Base-by-base conservation (phyloP, 2,329 filamentous ascomycete species). In the Monosporascus sp. region DNA sequence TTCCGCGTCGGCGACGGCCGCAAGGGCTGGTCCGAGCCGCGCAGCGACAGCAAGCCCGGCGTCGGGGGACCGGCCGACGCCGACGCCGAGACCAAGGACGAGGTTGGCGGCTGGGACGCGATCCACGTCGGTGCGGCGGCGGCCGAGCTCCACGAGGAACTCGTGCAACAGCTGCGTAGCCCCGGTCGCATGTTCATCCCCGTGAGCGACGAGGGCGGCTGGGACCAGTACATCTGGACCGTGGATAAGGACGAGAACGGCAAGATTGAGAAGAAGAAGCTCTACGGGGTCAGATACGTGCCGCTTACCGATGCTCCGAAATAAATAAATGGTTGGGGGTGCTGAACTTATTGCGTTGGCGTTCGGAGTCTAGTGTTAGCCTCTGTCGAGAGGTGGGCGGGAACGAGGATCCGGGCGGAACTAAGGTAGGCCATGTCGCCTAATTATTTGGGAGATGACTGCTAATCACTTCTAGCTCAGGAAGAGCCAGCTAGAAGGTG, bases 51-150 rank as follows among this genome's bases (percentile, higher is more conserved):
- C 14, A 54, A 54, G 50, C 61, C 63, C 57, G 45, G 66, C 73
- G 61, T 60, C 3, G 60, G 57, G 8, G 59, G 57, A 57, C 5
- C 72, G 2, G 57, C 51, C 4, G 59, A 58, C 9, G 48, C 40
- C 1, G 57, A 65, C 1, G 64, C 72, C 53, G 72, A 64, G 63
- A 81, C 73, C 2, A 70, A 71, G 45, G 77, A 76, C 6, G 76
- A 76, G 52, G 72, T 75, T 14, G 77, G 73, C 56, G 79, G 84
- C 0, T 99, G 93, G 78, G 91, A 97, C 77, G 92, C 89, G 2
- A 97, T 99, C 55, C 94, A 97, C 68, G 94, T 97, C 3, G 94
- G 94, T 0, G 94, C 94, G 0, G 89, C 91, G 7, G 93, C 93
- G 0, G 80, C 74, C 24, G 80, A 84, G 65, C 72, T 96, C 51